Percentiles rank a stretch among this genome's conserved stretches.
Evolutionary conservation across 2,329 filamentous ascomycete genomes (phyloP).

Genomic region (Pseudocercospora eumusae): DNA sequence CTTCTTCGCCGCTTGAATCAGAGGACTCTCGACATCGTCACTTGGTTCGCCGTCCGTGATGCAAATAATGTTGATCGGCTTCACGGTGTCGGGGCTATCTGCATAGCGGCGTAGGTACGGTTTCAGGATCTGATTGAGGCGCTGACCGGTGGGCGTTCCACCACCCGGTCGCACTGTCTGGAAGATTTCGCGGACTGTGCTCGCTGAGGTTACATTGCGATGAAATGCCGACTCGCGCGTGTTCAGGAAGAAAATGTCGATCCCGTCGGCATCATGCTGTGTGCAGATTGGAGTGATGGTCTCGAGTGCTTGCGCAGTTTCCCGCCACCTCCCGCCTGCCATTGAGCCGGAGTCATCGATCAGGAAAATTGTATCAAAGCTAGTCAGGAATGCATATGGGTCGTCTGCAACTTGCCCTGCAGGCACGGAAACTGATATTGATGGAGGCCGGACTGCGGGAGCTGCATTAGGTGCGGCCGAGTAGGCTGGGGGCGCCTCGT

Average conservation of each 20-base stretch:
- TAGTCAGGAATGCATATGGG: slow-evolving; percentile 71
- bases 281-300: slow-evolving; percentile 82
- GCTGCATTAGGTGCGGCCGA: slow-evolving; percentile 47
- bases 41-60: slow-evolving; percentile 84
- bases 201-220: slow-evolving; percentile 61
- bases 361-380: slow-evolving; percentile 85
- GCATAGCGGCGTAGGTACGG: slow-evolving; percentile 67
- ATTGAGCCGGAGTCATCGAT: slow-evolving; percentile 94
- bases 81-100: slow-evolving; percentile 55
- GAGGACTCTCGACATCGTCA: slow-evolving; percentile 73
- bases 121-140: slow-evolving; percentile 69
- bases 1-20: slow-evolving; percentile 67
- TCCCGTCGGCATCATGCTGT: slow-evolving; percentile 74
- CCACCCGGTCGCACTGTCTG: slow-evolving; percentile 62
- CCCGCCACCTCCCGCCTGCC: slow-evolving; percentile 72
- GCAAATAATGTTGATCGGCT: slow-evolving; percentile 87
- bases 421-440: slow-evolving; percentile 30
- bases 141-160: slow-evolving; percentile 72
- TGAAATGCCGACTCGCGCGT: slow-evolving; percentile 62
- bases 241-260: slow-evolving; percentile 93
- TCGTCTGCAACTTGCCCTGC: slow-evolving; percentile 47
- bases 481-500: slow-evolving; percentile 43
- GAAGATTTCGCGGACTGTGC: slow-evolving; percentile 69
- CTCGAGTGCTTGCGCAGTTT: slow-evolving; percentile 69
- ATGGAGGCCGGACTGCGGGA: slow-evolving; percentile 16